Evolutionary conservation across 495 filamentous ascomycete species (phyloP), one percentile per base, ranked within the genome.

Genomic region (Aspergillus ellipticus): DNA sequence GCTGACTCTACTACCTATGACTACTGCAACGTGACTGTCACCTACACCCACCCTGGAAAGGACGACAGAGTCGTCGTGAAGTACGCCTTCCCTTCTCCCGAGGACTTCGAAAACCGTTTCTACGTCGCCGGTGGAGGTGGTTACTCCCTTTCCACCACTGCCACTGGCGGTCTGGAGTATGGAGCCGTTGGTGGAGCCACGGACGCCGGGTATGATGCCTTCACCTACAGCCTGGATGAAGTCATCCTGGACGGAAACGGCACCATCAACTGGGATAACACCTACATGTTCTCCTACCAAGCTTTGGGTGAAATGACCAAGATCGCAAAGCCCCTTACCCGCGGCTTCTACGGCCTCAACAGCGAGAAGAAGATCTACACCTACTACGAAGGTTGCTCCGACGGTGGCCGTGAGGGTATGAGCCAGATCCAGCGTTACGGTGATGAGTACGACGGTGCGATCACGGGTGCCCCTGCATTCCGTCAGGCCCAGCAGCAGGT

Each of bases 371-470:
- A 71, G 58, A 20, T 73, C 45, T 73, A 71, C 49, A 70, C 70
- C 26, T 73, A 73, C 58, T 73, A 70, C 47, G 65, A 73, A 54
- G 70, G 70, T 16, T 73, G 70, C 57, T 71, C 68, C 26, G 70
- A 73, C 16, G 70, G 70, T 43, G 70, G 70, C 4, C 68, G 70
- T 42, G 68, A 73, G 53, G 70, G 70, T 20, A 67, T 68, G 74
- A 79, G 73, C 59, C 78, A 82, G 57, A 66, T 80, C 19, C 79
- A 83, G 61, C 77, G 78, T 17, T 82, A 68, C 54, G 76, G 67
- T 0, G 71, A 74, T 8, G 68, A 77, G 39, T 81, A 74, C 19
- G 81, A 83, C 54, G 81, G 79, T 31, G 73, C 66, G 1, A 71
- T 77, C 37, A 68, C 67, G 17, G 79, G 78, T 41, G 78, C 81